Percentiles rank a stretch among this genome's conserved stretches.
phyloP scores from a whole-genome alignment of 192 early-diverging fungal genomes.

The Phycomyces blakesleeanus region DNA sequence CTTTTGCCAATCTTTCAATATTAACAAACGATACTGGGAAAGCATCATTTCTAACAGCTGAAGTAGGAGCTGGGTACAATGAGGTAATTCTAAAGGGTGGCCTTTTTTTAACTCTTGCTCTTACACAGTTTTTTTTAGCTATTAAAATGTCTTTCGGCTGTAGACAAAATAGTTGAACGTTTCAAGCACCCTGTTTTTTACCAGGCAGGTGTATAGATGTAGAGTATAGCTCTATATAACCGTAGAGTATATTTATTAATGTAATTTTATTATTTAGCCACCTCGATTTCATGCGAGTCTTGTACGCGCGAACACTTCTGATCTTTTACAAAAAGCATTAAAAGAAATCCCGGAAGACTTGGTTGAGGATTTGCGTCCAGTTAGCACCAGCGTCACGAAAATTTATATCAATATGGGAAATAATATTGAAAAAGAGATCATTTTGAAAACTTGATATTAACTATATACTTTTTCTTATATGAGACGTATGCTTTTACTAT shows the following conservation, averaged over 20 bases:
- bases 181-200: not conserved
- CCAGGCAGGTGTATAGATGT: too few species aligned
- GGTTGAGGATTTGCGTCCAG: not conserved
- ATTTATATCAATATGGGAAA: not conserved
- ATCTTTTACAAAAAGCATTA: not conserved
- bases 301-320: not conserved
- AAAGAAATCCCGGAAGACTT: not conserved
- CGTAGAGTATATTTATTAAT: too few species aligned
- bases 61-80: not conserved
- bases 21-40: not conserved
- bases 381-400: not conserved
- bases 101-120: too few species aligned
- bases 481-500: too few species aligned
- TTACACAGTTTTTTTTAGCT: not conserved
- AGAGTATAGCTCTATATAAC: too few species aligned
- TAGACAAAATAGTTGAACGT: not conserved
- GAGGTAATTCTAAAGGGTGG: not conserved
- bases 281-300: not conserved
- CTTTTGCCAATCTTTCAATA: not conserved
- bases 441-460: not conserved
- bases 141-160: not conserved
- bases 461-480: too few species aligned
- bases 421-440: not conserved
- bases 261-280: not conserved
- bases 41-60: not conserved